Evolutionary conservation across 805 yeast genomes (phyloP), one percentile per base, ranked within the genome.

Genomic region (Kodamaea hsintzibuensis): DNA sequence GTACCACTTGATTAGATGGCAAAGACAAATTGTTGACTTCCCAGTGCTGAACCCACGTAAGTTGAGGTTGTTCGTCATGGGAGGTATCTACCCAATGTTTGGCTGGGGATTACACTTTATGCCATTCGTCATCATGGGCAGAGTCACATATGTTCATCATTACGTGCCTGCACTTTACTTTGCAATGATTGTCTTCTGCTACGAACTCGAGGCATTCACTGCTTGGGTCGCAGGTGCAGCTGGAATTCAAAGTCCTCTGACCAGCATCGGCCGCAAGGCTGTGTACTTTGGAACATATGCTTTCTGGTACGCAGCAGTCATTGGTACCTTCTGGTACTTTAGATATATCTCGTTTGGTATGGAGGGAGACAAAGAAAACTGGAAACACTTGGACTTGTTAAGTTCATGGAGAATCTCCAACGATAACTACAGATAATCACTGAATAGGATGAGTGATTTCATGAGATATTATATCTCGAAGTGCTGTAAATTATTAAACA

Each of bases 111-210:
- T 91, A 63, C 98, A 93, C 72, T 93, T 78, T 71, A 66, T 89
- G 64, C 98, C 99, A 35, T 93, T 93, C 72, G 82, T 88, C 33
- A 72, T 91, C 55, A 93, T 93, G 99, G 91, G 96, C 10, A 88
- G 99, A 77, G 98, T 95, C 54, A 91, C 96, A 1, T 93, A 95
- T 69, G 95, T 93, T 35, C 99, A 93, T 73, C 99, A 93, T 70
- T 93, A 93, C 71, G 82, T 91, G 60, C 99, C 99, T 12, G 97
- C 98, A 1, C 80, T 92, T 58, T 93, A 89, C 73, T 93, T 93
- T 85, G 98, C 98, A 49, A 86, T 91, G 77, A 75, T 92, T 59
- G 86, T 90, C 30, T 78, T 84, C 60, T 83, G 82, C 53, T 88
- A 82, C 65, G 70, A 82, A 59, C 72, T 86, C 47, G 90, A 86